Conservation (phyloP, 2,329 filamentous ascomycete species). For the Canariomyces notabilis region DNA sequence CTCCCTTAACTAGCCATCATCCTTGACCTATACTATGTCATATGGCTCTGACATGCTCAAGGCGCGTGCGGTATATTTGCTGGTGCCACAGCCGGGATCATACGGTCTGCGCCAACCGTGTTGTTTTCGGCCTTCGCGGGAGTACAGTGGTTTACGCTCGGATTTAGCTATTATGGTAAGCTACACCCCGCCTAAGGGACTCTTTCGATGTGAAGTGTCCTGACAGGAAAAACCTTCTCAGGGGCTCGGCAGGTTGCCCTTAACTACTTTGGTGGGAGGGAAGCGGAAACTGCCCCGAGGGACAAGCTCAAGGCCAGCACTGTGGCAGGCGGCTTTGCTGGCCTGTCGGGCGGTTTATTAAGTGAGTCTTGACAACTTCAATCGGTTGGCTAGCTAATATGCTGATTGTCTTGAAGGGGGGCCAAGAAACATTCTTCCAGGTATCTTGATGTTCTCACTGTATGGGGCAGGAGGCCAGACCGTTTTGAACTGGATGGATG, state of each 20-base stretch:
- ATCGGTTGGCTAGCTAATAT: background rate
- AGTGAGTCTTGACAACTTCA: slow-evolving; percentile 35
- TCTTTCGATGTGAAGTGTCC: background rate
- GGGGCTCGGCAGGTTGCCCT: slow-evolving; percentile 45
- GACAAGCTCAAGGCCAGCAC: slow-evolving; percentile 65
- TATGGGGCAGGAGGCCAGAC: slow-evolving; percentile 32
- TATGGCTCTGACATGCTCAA: slow-evolving; percentile 26
- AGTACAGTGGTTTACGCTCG: slow-evolving; percentile 75
- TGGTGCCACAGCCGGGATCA: slow-evolving; percentile 66
- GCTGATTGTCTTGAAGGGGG: slow-evolving; percentile 38
- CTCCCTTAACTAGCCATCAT: slow-evolving; percentile 1
- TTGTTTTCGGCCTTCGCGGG: slow-evolving; percentile 69
- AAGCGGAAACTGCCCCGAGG: slow-evolving; percentile 46
- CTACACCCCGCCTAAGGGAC: background rate
- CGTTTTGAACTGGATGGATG: slow-evolving; percentile 17
- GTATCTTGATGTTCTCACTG: slow-evolving; percentile 43
- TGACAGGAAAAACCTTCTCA: slow-evolving; percentile 28
- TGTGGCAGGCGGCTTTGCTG: slow-evolving; percentile 66
- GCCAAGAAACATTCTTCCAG: slow-evolving; percentile 48
- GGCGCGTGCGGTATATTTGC: slow-evolving; percentile 57
- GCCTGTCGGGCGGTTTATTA: slow-evolving; percentile 51
- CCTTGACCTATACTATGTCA: background rate
- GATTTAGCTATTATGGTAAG: slow-evolving; percentile 71
- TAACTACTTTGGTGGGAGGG: slow-evolving; percentile 45
- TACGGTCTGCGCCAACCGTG: slow-evolving; percentile 61